phyloP scores from a whole-genome alignment of 2,329 filamentous ascomycete genomes.

The Aspergillus cejpii region DNA sequence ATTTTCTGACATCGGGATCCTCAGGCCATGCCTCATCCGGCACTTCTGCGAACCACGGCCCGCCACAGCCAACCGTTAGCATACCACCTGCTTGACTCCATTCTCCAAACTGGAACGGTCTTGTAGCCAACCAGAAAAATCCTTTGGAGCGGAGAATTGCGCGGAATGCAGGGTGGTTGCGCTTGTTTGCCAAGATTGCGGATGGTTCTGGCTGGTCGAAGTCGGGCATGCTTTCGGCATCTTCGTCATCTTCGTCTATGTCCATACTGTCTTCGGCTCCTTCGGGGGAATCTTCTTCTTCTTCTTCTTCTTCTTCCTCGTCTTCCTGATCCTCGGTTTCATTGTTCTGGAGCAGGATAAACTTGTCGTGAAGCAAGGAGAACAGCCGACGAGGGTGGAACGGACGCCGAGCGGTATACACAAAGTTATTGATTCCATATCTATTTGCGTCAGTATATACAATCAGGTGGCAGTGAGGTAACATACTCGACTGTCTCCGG shows the following conservation, averaged over 20 bases:
- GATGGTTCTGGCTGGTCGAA: constrained; percentile 31
- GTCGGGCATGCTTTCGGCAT: constrained; percentile 22
- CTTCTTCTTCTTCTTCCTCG: constrained; percentile 22
- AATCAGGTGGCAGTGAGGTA: neutral
- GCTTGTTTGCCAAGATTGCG: constrained; percentile 36
- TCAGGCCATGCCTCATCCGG: constrained; percentile 48
- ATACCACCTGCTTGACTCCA: constrained; percentile 44
- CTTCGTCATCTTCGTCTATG: constrained; percentile 21
- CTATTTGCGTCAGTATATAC: constrained; percentile 18
- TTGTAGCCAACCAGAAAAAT: constrained; percentile 42
- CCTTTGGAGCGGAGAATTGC: constrained; percentile 41
- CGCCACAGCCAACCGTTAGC: constrained; percentile 38
- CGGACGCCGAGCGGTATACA: constrained; percentile 57
- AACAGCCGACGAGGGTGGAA: constrained; percentile 40
- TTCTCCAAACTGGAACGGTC: constrained; percentile 39
- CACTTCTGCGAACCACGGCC: constrained; percentile 54
- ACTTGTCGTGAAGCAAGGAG: constrained; percentile 41
- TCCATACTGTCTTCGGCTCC: constrained; percentile 20
- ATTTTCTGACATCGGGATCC: constrained; percentile 43
- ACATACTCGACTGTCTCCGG: constrained; percentile 62
- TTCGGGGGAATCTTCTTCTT: constrained; percentile 22
- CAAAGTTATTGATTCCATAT: constrained; percentile 64
- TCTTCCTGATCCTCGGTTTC: constrained; percentile 24
- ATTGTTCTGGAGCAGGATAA: constrained; percentile 39
- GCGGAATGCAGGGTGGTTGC: constrained; percentile 31